Base-by-base conservation (phyloP, 768 basidiomycete genomes). In the Phlebiopsis gigantea region DNA sequence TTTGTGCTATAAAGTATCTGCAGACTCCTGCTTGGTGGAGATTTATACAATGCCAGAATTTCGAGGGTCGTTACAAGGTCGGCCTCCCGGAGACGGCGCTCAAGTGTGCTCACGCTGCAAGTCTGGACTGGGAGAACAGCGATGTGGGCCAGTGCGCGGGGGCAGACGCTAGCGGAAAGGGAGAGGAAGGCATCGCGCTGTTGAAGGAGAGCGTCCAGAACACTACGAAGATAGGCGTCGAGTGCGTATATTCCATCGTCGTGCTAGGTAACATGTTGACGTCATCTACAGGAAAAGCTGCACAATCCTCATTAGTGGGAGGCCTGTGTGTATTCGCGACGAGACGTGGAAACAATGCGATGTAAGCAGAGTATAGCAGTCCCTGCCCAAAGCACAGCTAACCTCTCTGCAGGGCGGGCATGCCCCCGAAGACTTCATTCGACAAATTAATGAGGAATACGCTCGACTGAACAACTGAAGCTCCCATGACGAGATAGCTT, bases 11-110 rank as follows among this genome's bases (percentile, higher is more conserved):
- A 54, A 82, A 84, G 66, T 77, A 90, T 59, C 73, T 79, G 22
- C 71, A 77, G 22, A 70, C 73, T 41, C 61, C 69, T n/a, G 73
- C 72, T 21, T 93, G 90, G 88, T 95, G 92, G 93, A 72, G 81
- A 51, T 94, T 92, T 63, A 75, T 93, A 21, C 83, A 82, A 57
- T 94, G 93, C 69, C 81, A 90, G 65, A 92, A 93, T 68, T 84
- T 76, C 62, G 76, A 82, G 62, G 87, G 82, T n/a, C 61, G 77
- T 7, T 73, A 77, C 22, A 72, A 77, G 28, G 82, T 96, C 46
- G 94, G 94, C 17, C 70, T 71, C 17, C 78, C 85, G 0, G 80
- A 79, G 17, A 78, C 85, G 21, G 87, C 88, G 0, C 65, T 80
- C 53, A 74, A 73, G 53, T 96, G 94, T 64, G 89, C 88, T 0